Conservation (phyloP, 1,284 basidiomycete genomes). For the Trichosporon asahii region DNA sequence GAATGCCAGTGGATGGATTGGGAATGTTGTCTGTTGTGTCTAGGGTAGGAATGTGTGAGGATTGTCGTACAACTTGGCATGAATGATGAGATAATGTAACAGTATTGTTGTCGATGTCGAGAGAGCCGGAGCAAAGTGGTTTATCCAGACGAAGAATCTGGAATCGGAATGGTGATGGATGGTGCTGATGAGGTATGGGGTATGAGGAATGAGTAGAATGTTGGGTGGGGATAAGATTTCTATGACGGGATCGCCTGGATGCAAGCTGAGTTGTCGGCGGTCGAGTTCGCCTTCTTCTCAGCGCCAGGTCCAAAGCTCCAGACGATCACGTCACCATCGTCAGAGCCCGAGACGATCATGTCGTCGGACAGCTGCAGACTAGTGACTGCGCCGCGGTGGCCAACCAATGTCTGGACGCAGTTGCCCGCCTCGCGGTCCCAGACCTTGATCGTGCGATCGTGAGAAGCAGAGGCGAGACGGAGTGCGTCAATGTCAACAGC, state of each 20-base stretch:
- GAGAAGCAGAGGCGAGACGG: slow-evolving; percentile 84
- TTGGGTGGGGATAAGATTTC: not conserved
- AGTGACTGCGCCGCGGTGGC: slow-evolving; percentile 90
- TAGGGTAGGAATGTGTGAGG: not conserved
- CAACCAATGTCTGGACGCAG: slow-evolving; percentile 86
- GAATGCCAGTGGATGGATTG: not conserved
- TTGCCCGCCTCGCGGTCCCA: slow-evolving; percentile 89
- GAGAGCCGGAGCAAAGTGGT: not conserved
- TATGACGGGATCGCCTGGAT: slow-evolving; percentile 3
- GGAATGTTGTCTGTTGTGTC: not conserved
- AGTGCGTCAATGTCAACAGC: slow-evolving; percentile 87
- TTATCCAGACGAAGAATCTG: not conserved
- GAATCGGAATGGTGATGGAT: not conserved
- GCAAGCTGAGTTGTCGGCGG: not conserved
- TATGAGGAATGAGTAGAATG: not conserved
- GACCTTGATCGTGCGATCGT: slow-evolving; percentile 60
- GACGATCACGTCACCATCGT: slow-evolving; percentile 53
- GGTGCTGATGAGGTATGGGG: not conserved
- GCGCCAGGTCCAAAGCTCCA: slow-evolving; percentile 65
- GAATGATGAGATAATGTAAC: slow-evolving; percentile 10
- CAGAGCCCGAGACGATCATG: slow-evolving; percentile 87
- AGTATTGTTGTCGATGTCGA: slow-evolving; percentile 2
- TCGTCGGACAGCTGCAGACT: slow-evolving; percentile 88
- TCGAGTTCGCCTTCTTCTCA: not conserved
- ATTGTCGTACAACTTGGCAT: slow-evolving; percentile 7